Percentiles rank a stretch among this genome's conserved stretches.
Conservation (phyloP, 192 early-diverging fungal genomes). For the Backusella circina region DNA sequence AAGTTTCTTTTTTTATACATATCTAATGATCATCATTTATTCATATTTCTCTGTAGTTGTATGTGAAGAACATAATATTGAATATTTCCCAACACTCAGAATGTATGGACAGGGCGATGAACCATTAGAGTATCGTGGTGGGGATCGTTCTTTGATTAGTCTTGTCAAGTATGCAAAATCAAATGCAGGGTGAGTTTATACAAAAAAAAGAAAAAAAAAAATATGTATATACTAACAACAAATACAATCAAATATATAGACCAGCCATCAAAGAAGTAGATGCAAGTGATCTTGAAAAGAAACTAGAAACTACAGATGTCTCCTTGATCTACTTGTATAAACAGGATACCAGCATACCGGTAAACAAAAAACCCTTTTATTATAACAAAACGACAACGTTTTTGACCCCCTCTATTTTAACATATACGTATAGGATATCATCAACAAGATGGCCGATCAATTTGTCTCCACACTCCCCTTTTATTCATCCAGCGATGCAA, state of each 20-base stretch:
- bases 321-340: conserved; percentile 57
- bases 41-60: conserved; percentile 23
- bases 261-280: conserved; percentile 25
- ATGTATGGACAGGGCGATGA: conserved; percentile 38
- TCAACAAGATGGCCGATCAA: conserved; percentile 14
- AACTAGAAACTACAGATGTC: conserved; percentile 35
- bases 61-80: conserved; percentile 63
- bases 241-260: background rate
- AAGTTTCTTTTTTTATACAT: background rate
- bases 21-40: background rate
- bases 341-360: conserved; percentile 28
- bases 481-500: conserved; percentile 35
- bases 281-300: conserved; percentile 37
- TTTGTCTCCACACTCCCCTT: conserved; percentile 25
- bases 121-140: background rate
- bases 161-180: conserved; percentile 17
- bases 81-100: conserved; percentile 84
- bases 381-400: background rate
- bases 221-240: background rate
- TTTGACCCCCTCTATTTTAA: background rate
- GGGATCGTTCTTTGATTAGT: conserved; percentile 6
- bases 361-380: background rate
- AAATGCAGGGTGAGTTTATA: conserved; percentile 7
- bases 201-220: background rate
- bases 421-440: conserved; percentile 11